phyloP scores from a whole-genome alignment of 208 protist species.

The Phytomonas francai region DNA sequence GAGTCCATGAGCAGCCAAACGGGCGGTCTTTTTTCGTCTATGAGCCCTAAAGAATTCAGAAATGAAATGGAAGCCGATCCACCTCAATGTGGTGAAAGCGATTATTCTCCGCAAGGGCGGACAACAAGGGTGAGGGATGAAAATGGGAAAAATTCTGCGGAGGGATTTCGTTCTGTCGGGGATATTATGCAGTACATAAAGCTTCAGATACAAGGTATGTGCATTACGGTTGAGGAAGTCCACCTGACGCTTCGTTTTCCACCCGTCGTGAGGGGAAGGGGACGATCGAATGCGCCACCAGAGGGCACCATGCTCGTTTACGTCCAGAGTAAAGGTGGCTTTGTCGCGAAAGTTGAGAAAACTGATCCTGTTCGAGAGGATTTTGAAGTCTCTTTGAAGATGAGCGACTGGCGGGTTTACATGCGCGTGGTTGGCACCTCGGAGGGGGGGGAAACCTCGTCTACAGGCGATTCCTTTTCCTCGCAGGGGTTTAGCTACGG shows the following conservation, averaged over 20 bases:
- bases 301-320: background rate
- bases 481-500: too few species aligned
- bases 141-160: too few species aligned
- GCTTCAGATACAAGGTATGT: conserved; percentile 21
- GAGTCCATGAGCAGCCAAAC: too few species aligned
- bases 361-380: background rate
- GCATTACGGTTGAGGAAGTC: conserved; percentile 19
- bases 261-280: background rate
- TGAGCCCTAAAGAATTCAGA: too few species aligned
- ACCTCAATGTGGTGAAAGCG: too few species aligned
- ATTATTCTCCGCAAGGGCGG: too few species aligned
- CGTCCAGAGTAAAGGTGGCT: conserved; percentile 2
- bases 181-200: conserved; percentile 30
- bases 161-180: conserved; percentile 20
- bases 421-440: conserved; percentile 3
- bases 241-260: conserved; percentile 27
- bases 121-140: too few species aligned
- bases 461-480: too few species aligned
- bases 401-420: conserved; percentile 12
- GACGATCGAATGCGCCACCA: background rate
- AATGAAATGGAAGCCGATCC: too few species aligned
- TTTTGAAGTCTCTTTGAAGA: background rate
- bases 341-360: background rate
- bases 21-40: too few species aligned
- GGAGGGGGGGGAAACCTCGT: background rate